Base-by-base conservation (phyloP, 2,329 filamentous ascomycete genomes). In the Emmonsiellopsis sp. region DNA sequence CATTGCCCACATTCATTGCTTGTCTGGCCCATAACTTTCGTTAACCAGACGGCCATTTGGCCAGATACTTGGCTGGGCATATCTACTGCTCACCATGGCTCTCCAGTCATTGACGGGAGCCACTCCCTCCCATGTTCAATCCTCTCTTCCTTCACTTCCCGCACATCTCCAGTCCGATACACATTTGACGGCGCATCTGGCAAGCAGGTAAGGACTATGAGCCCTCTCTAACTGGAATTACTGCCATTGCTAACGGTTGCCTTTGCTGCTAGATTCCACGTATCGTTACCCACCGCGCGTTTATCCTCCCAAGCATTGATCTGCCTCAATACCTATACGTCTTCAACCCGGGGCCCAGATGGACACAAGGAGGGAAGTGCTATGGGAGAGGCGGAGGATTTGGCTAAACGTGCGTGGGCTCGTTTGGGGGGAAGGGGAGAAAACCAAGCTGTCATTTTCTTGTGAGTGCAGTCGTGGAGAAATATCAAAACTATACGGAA, bases 241-340 rank as follows among this genome's bases (percentile, higher is more conserved):
- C 9, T 49, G 17, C 13, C 34, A 17, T 14, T 11, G 50, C 46
- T 47, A 21, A 53, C 58, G 49, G 47, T 4, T 36, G 34, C 43
- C 90, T 79, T 85, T 50, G 85, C 90, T 72, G 84, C 82, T 69
- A 89, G 92, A 52, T 98, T 95, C 71, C 93, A 98, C 74, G 87
- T 94, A 51, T 87, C 88, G 52, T 76, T 93, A 55, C 90, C 93
- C 8, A 95, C 91, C 0, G 89, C 93, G 51, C 83, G 83, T 48
- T 82, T 98, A 14, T 96, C 91, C 0, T 95, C 90, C 0, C 91
- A 97, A 67, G 93, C 86, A 48, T 79, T 97, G 61, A 86, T 98
- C 65, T 87, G 88, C 51, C 77, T 98, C 59, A 98, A 98, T 75
- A 98, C 91, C 17, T 97, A 95, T 69, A 92, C 88, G 9, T 88